Percentiles rank a stretch among this genome's conserved stretches.
Evolutionary conservation across 192 early-diverging fungal species (phyloP).

Genomic region (Neocallimastix lanati): DNA sequence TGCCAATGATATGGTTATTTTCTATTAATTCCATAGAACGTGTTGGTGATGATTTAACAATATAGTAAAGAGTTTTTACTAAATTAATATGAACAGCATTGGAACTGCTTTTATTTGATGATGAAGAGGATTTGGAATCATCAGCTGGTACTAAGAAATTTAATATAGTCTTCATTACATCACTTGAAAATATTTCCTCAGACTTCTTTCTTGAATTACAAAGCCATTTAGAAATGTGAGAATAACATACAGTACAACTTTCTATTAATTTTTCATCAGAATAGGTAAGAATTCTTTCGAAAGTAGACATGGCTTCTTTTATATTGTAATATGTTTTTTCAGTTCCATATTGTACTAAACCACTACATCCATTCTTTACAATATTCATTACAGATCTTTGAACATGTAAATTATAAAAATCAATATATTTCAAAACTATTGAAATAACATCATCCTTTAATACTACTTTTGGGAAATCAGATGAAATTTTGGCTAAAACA

Average conservation of each 20-base stretch:
- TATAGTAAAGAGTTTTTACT: slow-evolving; percentile 18
- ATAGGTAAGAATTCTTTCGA: slow-evolving; percentile 49
- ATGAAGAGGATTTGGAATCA: not conserved
- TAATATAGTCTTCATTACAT: not conserved
- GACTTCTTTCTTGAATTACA: slow-evolving; percentile 24
- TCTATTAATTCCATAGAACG: slow-evolving; percentile 6
- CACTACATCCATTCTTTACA: slow-evolving; percentile 43
- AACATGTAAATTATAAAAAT: slow-evolving; percentile 73
- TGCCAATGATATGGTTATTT: slow-evolving; percentile 6
- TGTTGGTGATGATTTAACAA: slow-evolving; percentile 23
- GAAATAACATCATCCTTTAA: slow-evolving; percentile 52
- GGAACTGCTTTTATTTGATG: not conserved
- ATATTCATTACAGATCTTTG: slow-evolving; percentile 65
- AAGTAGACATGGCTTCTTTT: slow-evolving; percentile 43
- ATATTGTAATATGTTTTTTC: slow-evolving; percentile 10
- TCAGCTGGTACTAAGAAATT: not conserved
- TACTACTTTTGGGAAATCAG: slow-evolving; percentile 48
- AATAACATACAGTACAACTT: slow-evolving; percentile 39
- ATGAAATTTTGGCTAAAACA: slow-evolving; percentile 58
- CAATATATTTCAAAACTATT: slow-evolving; percentile 63
- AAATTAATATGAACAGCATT: slow-evolving; percentile 9
- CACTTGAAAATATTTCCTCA: slow-evolving; percentile 12
- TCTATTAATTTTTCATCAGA: slow-evolving; percentile 58
- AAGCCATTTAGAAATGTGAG: slow-evolving; percentile 43
- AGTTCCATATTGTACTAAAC: slow-evolving; percentile 10